These are phyloP conservation scores for Pontederia crassipes DNA, from an alignment of 176 grass and related monocot genomes.

Conservation along the genomic window DNA sequence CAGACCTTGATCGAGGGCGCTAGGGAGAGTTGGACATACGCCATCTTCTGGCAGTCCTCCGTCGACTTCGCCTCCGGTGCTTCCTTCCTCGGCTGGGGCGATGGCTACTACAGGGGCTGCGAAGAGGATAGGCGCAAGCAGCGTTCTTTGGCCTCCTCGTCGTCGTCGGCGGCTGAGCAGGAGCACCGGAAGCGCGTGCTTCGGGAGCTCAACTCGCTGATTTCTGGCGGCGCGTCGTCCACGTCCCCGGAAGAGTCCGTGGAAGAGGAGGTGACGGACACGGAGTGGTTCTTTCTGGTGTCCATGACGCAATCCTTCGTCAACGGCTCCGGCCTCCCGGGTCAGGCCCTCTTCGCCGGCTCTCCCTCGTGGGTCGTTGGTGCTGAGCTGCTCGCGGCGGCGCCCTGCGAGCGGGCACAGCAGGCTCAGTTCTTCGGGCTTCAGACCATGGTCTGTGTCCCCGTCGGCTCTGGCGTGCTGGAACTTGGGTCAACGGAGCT, in stretches of 20 bases:
- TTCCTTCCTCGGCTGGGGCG: constrained; percentile 71
- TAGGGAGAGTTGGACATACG: constrained; percentile 73
- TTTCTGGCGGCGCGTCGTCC: constrained; percentile 27
- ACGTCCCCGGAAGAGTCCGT: constrained; percentile 48
- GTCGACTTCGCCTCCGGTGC: constrained; percentile 38
- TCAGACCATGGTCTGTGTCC: constrained; percentile 88
- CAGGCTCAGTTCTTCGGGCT: constrained; percentile 68
- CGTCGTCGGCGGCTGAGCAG: constrained; percentile 47
- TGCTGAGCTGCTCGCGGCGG: constrained; percentile 21
- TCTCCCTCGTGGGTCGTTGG: constrained; percentile 53
- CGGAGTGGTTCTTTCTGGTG: constrained; percentile 98
- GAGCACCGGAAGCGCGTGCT: constrained; percentile 82
- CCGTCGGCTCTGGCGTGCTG: constrained; percentile 61
- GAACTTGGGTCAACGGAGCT: constrained; percentile 80
- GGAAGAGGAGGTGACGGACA: constrained; percentile 91
- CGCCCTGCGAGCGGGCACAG: constrained; percentile 54
- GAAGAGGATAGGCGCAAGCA: constrained; percentile 77
- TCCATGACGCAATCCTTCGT: constrained; percentile 89
- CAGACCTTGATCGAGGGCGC: constrained; percentile 74
- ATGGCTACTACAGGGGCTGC: constrained; percentile 18
- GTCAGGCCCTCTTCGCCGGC: constrained; percentile 44
- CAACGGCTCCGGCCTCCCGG: constrained; percentile 40
- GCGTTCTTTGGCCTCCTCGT: constrained; percentile 1
- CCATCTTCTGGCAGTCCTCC: constrained; percentile 86
- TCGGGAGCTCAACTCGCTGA: constrained; percentile 80